Base-by-base conservation (phyloP, 306 rosid species). In the Casuarina equisetifolia region DNA sequence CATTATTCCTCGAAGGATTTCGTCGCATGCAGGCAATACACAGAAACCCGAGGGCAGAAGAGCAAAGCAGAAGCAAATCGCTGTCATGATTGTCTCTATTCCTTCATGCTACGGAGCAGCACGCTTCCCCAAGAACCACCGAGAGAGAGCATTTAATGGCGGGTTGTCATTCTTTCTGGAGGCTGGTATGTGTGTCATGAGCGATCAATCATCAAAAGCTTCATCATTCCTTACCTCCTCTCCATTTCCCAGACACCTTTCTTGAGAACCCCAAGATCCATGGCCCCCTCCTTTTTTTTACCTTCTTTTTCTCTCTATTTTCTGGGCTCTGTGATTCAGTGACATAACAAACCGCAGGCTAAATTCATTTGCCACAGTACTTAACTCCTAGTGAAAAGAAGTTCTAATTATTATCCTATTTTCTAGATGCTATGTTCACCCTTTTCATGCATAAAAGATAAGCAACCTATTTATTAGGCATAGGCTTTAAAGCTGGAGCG, bases 51-150 rank as follows among this genome's bases (percentile, higher is more conserved):
- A 57, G 84, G 81, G 74, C 9, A 77, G 4, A 80, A 76, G 74
- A 9, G 87, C 50, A 86, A 82, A 63, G 66, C 19, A 11, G 3
- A 9, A 67, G 3, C 32, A 53, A 48, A 72, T 49, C 19, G 25
- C 43, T 35, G 53, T 68, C 57, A 66, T 81, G 80, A 79, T 63
- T 72, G 81, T 10, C 51, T 82, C 77, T n/a, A 76, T 64, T 72
- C 77, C 74, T 78, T 78, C 42, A 44, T 54, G 76, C 50, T 20
- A 76, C n/a, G 39, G 17, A 88, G 93, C 92, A 86, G 93, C 92
- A 92, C 91, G 93, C 92, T 86, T 72, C 89, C 85, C 95, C 74
- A 79, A 81, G 53, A 72, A 90, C 85, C 85, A 91, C 70, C 19
- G 64, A 50, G 35, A 25, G 32, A 25, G 32, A 25, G 80, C 84